Percentiles rank a stretch among this genome's conserved stretches.
phyloP scores from a whole-genome alignment of 768 basidiomycete species.

The Lactarius vividus region DNA sequence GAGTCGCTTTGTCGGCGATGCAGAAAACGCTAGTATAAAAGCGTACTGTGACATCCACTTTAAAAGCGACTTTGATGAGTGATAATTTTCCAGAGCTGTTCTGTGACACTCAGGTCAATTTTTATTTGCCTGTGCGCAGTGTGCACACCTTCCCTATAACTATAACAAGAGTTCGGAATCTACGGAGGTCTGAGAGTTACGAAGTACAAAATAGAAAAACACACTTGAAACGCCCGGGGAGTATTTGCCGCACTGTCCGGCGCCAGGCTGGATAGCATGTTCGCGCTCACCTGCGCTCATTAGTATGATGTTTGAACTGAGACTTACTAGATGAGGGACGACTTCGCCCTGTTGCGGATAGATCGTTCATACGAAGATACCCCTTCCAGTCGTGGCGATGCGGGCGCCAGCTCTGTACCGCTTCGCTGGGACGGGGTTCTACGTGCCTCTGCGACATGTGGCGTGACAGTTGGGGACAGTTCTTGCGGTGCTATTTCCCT shows the following conservation, averaged over 20 bases:
- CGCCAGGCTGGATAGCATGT: no score
- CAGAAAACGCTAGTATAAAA: background rate
- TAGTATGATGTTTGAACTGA: background rate
- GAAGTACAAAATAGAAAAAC: no score
- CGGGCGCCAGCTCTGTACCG: background rate
- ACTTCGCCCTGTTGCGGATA: background rate
- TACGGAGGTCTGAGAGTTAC: background rate
- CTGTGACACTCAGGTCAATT: background rate
- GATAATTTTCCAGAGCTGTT: constrained; percentile 15
- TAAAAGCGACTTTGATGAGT: constrained; percentile 4
- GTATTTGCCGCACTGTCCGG: background rate
- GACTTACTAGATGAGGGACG: background rate
- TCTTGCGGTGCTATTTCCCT: background rate
- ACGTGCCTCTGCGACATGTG: background rate
- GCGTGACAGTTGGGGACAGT: background rate
- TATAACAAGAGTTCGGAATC: constrained; percentile 15
- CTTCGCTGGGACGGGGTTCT: background rate
- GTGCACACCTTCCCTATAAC: constrained; percentile 15
- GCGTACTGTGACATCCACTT: constrained; percentile 13
- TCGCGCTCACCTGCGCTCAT: background rate
- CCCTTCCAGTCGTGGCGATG: background rate
- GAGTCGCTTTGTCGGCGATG: background rate
- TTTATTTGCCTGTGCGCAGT: no score
- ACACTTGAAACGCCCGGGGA: constrained; percentile 7
- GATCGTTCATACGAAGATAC: background rate